These are phyloP conservation scores for Areca catechu DNA, from an alignment of 176 grass and related monocot species.

Conservation along the genomic window DNA sequence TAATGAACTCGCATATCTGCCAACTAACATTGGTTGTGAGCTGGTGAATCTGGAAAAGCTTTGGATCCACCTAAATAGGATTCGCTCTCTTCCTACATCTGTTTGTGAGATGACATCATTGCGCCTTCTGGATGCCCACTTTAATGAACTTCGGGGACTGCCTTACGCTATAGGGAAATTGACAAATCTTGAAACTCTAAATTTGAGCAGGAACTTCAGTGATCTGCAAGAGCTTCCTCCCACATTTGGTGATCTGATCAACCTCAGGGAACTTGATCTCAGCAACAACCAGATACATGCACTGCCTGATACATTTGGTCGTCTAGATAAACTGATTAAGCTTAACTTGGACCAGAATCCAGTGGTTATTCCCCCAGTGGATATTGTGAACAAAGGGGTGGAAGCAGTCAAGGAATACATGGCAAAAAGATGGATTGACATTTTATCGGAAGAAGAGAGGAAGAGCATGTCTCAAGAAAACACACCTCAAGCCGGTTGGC, in stretches of 20 bases:
- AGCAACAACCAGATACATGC: conserved; percentile 80
- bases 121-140: conserved; percentile 57
- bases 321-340: conserved; percentile 60
- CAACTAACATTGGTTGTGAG: conserved; percentile 93
- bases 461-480: conserved; percentile 5
- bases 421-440: conserved; percentile 4
- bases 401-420: conserved; percentile 44
- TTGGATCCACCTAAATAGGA: conserved; percentile 86
- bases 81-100: conserved; percentile 57
- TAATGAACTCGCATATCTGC: conserved; percentile 72
- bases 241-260: conserved; percentile 58
- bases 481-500: conserved; percentile 8
- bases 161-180: conserved; percentile 73
- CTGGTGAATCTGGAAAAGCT: conserved; percentile 59
- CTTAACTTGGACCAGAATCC: conserved; percentile 75
- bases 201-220: conserved; percentile 92
- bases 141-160: conserved; percentile 75
- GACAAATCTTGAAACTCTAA: conserved; percentile 52
- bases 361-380: conserved; percentile 57
- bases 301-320: conserved; percentile 76
- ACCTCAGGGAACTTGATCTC: conserved; percentile 79
- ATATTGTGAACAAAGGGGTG: conserved; percentile 67
- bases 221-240: conserved; percentile 64
- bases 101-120: conserved; percentile 75
- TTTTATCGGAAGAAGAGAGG: conserved; percentile 10